Evolutionary conservation across 768 basidiomycete species (phyloP).

Genomic region (Strobilomyces dryophilus): DNA sequence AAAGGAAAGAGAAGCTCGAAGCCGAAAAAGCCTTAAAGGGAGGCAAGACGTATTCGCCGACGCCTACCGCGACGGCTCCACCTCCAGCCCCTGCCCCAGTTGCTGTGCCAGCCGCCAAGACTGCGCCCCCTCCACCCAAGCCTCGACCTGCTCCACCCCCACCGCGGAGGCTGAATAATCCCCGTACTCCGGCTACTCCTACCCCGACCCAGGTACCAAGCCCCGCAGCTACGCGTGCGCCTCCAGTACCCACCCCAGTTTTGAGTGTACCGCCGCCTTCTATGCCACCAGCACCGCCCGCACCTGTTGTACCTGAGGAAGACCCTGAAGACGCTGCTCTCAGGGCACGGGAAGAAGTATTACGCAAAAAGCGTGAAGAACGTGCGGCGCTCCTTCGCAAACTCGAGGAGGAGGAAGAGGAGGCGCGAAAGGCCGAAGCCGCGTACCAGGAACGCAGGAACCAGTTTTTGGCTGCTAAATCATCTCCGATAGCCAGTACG

Average conservation of each 20-base stretch:
- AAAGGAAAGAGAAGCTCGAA: constrained; percentile 69
- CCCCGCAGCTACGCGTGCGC: constrained; percentile 20
- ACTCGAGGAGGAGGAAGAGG: constrained; percentile 65
- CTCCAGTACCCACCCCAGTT: constrained; percentile 22
- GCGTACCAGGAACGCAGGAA: constrained; percentile 32
- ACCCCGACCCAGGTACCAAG: constrained; percentile 21
- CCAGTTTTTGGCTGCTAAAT: constrained; percentile 37
- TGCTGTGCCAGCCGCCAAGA: constrained; percentile 34
- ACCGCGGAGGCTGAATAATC: constrained; percentile 13
- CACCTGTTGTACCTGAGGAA: constrained; percentile 41
- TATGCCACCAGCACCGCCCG: constrained; percentile 43
- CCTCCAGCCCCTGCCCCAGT: constrained; percentile 32
- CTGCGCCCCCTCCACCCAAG: constrained; percentile 36
- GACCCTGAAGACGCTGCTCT: constrained; percentile 79
- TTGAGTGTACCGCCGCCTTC: constrained; percentile 32
- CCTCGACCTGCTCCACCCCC: constrained; percentile 36
- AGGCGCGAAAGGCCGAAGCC: constrained; percentile 46
- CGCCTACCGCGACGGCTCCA: constrained; percentile 43
- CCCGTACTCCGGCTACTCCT: constrained; percentile 18
- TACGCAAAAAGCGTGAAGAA: constrained; percentile 73
- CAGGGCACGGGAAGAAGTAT: constrained; percentile 60
- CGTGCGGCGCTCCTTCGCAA: constrained; percentile 64
- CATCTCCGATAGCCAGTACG: constrained; percentile 27
- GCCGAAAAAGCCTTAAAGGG: constrained; percentile 65
- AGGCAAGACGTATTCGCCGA: constrained; percentile 36